Conservation (phyloP, 177 flowering plant genomes). For the Vitis hybrid region DNA sequence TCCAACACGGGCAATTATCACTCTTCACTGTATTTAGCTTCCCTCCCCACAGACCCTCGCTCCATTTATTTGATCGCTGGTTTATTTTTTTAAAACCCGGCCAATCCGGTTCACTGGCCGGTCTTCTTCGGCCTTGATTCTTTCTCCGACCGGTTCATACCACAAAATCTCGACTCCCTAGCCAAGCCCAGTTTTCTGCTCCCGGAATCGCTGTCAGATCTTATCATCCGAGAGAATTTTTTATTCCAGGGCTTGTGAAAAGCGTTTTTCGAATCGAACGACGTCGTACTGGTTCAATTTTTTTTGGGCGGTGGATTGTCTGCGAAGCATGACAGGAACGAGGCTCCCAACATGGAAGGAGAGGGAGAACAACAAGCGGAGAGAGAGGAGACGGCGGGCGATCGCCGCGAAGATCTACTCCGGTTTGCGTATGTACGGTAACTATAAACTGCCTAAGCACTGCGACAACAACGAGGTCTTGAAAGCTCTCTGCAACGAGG, state of each 20-base stretch:
- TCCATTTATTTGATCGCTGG: conserved; percentile 3
- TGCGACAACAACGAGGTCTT: conserved; percentile 94
- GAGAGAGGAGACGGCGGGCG: conserved; percentile 82
- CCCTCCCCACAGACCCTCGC: conserved; percentile 12
- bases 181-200: too few species aligned
- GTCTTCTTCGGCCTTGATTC: background rate
- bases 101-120: conserved; percentile 5
- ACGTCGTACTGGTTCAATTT: too few species aligned
- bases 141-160: background rate
- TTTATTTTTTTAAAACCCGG: conserved; percentile 1
- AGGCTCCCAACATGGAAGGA: conserved; percentile 94
- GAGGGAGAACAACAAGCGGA: conserved; percentile 83
- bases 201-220: too few species aligned
- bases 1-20: background rate
- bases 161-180: too few species aligned
- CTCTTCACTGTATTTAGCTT: conserved; percentile 18
- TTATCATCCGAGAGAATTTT: too few species aligned
- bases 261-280: too few species aligned
- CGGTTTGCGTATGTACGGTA: conserved; percentile 78
- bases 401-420: conserved; percentile 91
- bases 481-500: conserved; percentile 86
- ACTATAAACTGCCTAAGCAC: conserved; percentile 89
- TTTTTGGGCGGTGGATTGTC: background rate
- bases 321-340: conserved; percentile 64
- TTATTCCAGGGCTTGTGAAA: too few species aligned